Evolutionary conservation across 352 stramenopile genomes (phyloP).

Genomic region (Chrysophaeum taylorii): DNA sequence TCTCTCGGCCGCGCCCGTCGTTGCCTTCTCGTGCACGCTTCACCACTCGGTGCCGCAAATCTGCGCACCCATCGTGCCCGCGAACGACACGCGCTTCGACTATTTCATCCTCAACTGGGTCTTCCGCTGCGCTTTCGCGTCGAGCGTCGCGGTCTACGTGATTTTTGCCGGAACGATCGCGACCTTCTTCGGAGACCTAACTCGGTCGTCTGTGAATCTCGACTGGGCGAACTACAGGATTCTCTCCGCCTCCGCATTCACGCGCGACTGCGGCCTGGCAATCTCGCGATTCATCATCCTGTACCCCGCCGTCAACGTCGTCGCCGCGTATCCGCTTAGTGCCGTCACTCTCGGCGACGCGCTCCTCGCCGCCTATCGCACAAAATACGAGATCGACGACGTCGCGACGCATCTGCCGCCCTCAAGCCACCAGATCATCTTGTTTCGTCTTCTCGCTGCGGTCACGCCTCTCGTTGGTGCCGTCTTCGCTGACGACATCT

Average conservation of each 20-base stretch:
- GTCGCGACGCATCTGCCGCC: neutral
- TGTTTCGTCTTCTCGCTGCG: neutral
- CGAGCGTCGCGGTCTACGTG: neutral
- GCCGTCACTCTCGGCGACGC: constrained; percentile 6
- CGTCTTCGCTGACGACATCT: neutral
- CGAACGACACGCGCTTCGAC: too few species aligned
- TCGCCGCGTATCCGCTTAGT: neutral
- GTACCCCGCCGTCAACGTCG: constrained; percentile 8
- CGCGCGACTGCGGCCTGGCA: neutral
- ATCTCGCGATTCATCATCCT: neutral
- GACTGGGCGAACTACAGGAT: constrained; percentile 5
- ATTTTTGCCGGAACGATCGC: neutral
- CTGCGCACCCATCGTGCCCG: neutral
- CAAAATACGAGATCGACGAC: too few species aligned
- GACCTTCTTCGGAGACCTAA: neutral
- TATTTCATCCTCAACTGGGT: neutral
- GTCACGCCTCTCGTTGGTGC: neutral
- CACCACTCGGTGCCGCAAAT: constrained; percentile 10
- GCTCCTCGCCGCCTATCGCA: neutral
- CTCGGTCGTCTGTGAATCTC: neutral
- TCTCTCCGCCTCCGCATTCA: too few species aligned
- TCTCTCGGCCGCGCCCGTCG: too few species aligned
- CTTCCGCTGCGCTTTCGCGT: neutral
- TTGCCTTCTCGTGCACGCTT: neutral
- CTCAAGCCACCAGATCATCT: too few species aligned